Evolutionary conservation across 1,284 basidiomycete species (phyloP).

Genomic region (Microbotryum intermedium): DNA sequence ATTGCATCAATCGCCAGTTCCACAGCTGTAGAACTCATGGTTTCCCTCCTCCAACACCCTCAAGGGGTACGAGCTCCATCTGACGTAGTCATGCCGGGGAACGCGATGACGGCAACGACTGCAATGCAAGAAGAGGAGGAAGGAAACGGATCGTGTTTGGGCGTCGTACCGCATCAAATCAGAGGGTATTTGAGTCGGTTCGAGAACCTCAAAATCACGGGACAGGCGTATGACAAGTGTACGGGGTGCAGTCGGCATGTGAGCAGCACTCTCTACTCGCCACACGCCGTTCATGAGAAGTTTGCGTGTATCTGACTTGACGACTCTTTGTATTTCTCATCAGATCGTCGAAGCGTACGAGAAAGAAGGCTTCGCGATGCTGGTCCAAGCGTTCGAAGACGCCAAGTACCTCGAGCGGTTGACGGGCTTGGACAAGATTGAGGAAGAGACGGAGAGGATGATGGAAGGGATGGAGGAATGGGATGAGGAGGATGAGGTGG

Average conservation of each 20-base stretch:
- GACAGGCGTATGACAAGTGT: conserved; percentile 76
- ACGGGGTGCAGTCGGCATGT: conserved; percentile 81
- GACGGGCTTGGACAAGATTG: conserved; percentile 76
- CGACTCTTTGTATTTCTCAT: not conserved
- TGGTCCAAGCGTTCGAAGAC: conserved; percentile 77
- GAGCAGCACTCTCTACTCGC: conserved; percentile 32
- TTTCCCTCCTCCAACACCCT: conserved; percentile 82
- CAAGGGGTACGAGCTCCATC: conserved; percentile 52
- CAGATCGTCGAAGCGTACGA: conserved; percentile 72
- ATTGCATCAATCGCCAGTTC: conserved; percentile 85
- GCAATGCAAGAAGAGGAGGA: not conserved
- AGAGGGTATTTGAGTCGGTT: conserved; percentile 83
- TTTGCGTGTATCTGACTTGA: too few species aligned
- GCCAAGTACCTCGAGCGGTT: conserved; percentile 67
- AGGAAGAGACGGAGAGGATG: conserved; percentile 61
- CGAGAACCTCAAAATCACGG: conserved; percentile 70
- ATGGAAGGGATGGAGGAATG: conserved; percentile 65
- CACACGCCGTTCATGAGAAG: not conserved
- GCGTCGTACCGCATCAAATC: conserved; percentile 85
- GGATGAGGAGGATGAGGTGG: conserved; percentile 48
- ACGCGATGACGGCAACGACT: not conserved
- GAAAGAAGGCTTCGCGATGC: conserved; percentile 63
- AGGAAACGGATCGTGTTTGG: conserved; percentile 44
- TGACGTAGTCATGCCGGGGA: not conserved
- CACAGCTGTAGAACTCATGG: conserved; percentile 83